Evolutionary conservation across 1,284 basidiomycete genomes (phyloP).

Genomic region (Volvariella volvacea): DNA sequence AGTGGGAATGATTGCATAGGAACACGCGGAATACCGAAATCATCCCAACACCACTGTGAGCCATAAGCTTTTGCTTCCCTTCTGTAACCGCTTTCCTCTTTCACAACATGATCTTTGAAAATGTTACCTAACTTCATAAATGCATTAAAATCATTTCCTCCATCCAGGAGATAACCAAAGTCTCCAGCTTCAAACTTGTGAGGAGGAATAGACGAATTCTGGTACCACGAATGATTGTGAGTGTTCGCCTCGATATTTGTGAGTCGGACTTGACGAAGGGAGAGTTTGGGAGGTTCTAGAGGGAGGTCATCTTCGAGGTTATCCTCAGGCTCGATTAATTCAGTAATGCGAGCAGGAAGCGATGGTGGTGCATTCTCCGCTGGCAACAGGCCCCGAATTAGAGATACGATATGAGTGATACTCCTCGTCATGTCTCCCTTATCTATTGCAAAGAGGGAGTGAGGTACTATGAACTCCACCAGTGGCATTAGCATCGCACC

Average conservation of each 20-base stretch:
- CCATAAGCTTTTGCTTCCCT: slow-evolving; percentile 17
- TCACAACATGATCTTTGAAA: slow-evolving; percentile 18
- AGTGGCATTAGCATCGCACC: too few relatives aligned
- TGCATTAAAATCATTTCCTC: slow-evolving; percentile 22
- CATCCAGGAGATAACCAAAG: slow-evolving; percentile 34
- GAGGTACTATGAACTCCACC: too few relatives aligned
- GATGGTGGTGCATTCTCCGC: slow-evolving; percentile 19
- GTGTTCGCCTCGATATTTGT: slow-evolving; percentile 26
- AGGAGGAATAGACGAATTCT: slow-evolving; percentile 27
- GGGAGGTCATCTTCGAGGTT: slow-evolving; percentile 9
- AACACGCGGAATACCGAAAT: slow-evolving; percentile 17
- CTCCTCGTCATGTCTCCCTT: slow-evolving; percentile 19
- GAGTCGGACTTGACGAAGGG: slow-evolving; percentile 32
- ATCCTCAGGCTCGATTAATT: slow-evolving; percentile 26
- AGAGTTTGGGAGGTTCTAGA: slow-evolving; percentile 17
- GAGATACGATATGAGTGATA: slow-evolving; percentile 27
- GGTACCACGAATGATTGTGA: slow-evolving; percentile 37
- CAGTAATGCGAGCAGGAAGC: slow-evolving; percentile 22
- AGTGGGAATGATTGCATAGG: slow-evolving; percentile 23
- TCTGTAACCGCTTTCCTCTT: slow-evolving; percentile 8
- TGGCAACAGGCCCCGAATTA: slow-evolving; percentile 35
- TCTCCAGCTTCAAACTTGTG: slow-evolving; percentile 38
- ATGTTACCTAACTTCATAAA: slow-evolving; percentile 38
- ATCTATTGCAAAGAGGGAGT: slow-evolving; percentile 7
- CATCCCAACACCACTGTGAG: slow-evolving; percentile 30